Evolutionary conservation across 495 filamentous ascomycete species (phyloP), one percentile per base, ranked within the genome.

Genomic region (Neurospora pannonica): DNA sequence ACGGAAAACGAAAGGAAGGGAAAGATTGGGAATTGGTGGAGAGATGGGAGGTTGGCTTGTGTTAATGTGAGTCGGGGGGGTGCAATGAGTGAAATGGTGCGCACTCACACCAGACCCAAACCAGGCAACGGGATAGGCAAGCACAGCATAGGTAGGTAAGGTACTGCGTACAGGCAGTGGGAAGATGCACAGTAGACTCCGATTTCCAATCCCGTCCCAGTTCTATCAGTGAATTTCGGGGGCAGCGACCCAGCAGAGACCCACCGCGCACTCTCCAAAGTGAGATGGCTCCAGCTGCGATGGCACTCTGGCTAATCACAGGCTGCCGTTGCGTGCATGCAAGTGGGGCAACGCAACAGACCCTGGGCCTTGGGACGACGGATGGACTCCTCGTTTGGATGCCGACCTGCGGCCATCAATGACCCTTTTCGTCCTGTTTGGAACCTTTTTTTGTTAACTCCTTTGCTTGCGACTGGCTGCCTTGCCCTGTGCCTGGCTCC

Each of bases 1-100:
- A 34, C 28, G 28, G 54, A 67, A 67, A 67, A 67, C 54, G 15
- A 67, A 67, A 34, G 54, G 54, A 34, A 67, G 54, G 54, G 54
- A 67, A 67, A 67, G 54, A 67, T 67, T 67, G 54, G 54, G 54
- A 67, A 67, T 67, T 67, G 54, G 54, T 67, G 54, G 54, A 67
- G 54, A 28, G 28, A 67, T 67, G 54, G 54, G 54, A 67, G 54
- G 54, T 67, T 2, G 54, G 54, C 54, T 67, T 34, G 28, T 67
- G 54, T 67, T 67, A 67, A 67, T 67, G 54, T 67, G 54, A 67
- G 54, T 48, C 43, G 43, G 43, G 43, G 43, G 43, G n/a, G 43
- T 48, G 43, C 43, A 2, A 48, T 19, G 54, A 34, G 24, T 31
- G 24, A 31, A 34, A 62, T 34, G 54, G 54, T 62, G 54, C 54